Evolutionary conservation across 139 green algal genomes (phyloP).

Genomic region (Chlorella sp.): DNA sequence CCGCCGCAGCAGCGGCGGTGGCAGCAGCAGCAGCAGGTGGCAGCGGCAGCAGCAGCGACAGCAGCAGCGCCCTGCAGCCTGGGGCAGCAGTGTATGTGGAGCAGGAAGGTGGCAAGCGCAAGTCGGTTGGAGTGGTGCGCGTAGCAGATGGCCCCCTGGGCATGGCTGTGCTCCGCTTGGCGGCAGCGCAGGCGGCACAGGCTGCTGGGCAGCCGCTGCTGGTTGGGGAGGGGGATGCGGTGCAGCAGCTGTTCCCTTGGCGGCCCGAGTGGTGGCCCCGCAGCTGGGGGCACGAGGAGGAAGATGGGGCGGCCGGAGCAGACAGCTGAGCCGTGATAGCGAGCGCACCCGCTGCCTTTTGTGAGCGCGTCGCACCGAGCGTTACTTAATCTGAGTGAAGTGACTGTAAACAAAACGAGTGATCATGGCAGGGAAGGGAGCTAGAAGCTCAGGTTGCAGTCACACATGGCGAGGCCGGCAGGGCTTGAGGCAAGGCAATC

Average conservation of each 20-base stretch:
- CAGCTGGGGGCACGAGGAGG: constrained; percentile 48
- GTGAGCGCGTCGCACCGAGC: too few species aligned
- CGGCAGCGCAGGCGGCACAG: neutral
- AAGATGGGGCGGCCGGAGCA: neutral
- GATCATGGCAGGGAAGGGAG: too few species aligned
- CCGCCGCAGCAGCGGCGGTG: neutral
- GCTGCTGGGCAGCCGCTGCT: neutral
- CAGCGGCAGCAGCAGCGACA: neutral
- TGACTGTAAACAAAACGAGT: too few species aligned
- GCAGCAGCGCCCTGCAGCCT: neutral
- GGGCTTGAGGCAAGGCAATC: too few species aligned
- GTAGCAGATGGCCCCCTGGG: constrained; percentile 36
- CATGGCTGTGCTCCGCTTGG: constrained; percentile 60
- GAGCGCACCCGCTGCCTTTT: too few species aligned
- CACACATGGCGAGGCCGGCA: too few species aligned
- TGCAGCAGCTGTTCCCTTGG: constrained; percentile 30
- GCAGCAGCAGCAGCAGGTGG: neutral
- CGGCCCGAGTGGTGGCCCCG: constrained; percentile 58
- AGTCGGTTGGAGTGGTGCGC: constrained; percentile 37
- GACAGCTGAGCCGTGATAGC: neutral
- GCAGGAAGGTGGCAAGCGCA: neutral
- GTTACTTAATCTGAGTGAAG: too few species aligned
- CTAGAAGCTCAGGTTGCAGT: too few species aligned
- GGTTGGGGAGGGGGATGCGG: neutral
- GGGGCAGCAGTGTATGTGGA: neutral